phyloP scores from a whole-genome alignment of 352 stramenopile genomes.

The Pythium diclinum region DNA sequence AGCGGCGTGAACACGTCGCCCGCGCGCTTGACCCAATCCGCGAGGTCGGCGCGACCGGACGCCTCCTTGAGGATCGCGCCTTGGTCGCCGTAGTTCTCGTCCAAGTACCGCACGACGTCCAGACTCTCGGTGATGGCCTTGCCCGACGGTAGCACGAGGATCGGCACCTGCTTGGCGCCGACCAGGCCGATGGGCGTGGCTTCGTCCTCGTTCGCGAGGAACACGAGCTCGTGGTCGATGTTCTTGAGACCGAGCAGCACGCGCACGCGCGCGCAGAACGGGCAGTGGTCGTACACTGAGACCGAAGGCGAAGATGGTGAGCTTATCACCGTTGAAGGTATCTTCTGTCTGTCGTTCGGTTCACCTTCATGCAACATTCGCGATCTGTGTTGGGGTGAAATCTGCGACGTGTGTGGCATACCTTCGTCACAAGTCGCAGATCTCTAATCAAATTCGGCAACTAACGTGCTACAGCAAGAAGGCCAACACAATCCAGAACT shows the following conservation, averaged over 20 bases:
- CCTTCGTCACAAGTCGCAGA: neutral
- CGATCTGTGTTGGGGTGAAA: neutral
- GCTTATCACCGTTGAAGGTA: too few relatives aligned
- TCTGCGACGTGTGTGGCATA: neutral
- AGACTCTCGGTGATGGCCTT: slow-evolving; percentile 39
- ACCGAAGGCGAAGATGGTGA: too few relatives aligned
- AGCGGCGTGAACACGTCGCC: slow-evolving; percentile 36
- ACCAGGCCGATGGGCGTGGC: slow-evolving; percentile 36
- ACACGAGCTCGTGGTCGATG: slow-evolving; percentile 34
- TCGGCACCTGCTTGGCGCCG: slow-evolving; percentile 40
- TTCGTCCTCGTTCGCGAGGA: slow-evolving; percentile 44
- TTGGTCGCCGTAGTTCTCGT: slow-evolving; percentile 35
- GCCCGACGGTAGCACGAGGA: slow-evolving; percentile 15
- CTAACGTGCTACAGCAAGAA: too few relatives aligned
- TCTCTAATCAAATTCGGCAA: too few relatives aligned
- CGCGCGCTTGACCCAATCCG: slow-evolving; percentile 41
- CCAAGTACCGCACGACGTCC: slow-evolving; percentile 46
- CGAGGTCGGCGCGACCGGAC: slow-evolving; percentile 36
- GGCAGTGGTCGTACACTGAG: slow-evolving; percentile 55
- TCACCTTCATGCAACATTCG: neutral
- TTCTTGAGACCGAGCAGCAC: slow-evolving; percentile 52
- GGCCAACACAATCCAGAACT: too few relatives aligned
- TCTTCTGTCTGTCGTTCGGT: neutral
- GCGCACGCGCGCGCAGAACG: slow-evolving; percentile 50
- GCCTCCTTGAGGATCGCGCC: slow-evolving; percentile 30